Evolutionary conservation across 1,139 yeast species (phyloP), one percentile per base, ranked within the genome.

Genomic region (Pichia sp.): DNA sequence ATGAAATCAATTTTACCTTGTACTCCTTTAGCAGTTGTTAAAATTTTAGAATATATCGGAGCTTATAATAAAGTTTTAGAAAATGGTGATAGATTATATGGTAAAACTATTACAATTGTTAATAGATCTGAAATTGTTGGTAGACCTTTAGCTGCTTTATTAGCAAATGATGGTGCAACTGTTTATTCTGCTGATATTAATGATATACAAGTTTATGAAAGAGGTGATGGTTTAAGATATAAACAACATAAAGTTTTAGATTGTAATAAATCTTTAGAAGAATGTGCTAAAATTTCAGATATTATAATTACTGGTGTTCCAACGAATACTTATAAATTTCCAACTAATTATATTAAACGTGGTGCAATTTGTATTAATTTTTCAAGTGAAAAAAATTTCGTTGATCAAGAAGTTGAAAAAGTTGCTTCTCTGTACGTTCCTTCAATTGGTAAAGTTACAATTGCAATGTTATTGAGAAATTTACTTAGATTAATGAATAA

Each of bases 221-320:
- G 98, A 57, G 98, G 98, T 31, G 95, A 86, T 54, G 95, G 95
- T 38, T 70, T 91, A 54, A 78, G 76, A 61, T 78, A 83, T 54
- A 78, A 75, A 46, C 80, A 89, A 57, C 98, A 91, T 62, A 83
- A 80, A 50, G 96, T 88, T 18, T 74, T 77, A 32, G 94, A 85
- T 48, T 51, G 57, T 37, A 72, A 73, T 28, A 67, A 69, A 28
- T 61, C 73, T 2, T 61, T 89, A 32, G 78, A 80, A 52, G 74
- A 78, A 40, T 76, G 84, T 35, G 83, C 91, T 3, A 71, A 76
- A 24, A 72, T 68, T 38, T 87, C 96, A 25, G 98, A 91, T 61
- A 96, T 91, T 15, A 78, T 91, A 42, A 84, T 91, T 52, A 91
- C 98, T 2, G 98, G 98, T 40, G 98, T 91, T 6, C 98, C 98